Base-by-base conservation (phyloP, 2,329 filamentous ascomycete genomes). In the Botrytis fabae region DNA sequence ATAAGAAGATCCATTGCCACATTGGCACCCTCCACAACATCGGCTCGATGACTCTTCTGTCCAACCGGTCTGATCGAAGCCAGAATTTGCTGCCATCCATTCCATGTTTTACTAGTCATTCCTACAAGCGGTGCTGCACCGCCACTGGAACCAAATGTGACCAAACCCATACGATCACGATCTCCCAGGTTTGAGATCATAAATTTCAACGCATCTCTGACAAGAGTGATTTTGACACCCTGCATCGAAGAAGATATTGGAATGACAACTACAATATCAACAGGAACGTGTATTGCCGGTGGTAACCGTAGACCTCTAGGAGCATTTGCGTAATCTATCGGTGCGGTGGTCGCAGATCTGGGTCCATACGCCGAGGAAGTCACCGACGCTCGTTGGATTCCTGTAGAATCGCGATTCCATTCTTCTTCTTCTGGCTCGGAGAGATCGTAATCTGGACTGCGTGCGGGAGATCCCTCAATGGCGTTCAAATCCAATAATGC, bases 201-300 rank as follows among this genome's bases (percentile, higher is more conserved):
- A 81, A 98, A 99, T 74, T 93, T 93, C 51, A 99, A 86, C 0
- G 95, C 92, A 82, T 99, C 96, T 60, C 94, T 91, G 22, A 99
- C 89, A 1, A 99, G 86, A 75, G 95, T 97, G 80, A 98, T 98
- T 84, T 99, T 99, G 74, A 99, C 89, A n/a, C 96, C 96, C 82
- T 98, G 96, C 95, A 98, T 99, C 0, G 96, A 98, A 1, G 95
- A 97, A 0, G 96, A 98, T 9, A 99, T 94, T 0, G 96, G 96
- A 48, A 99, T 95, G 35, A 99, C 96, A 0, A 98, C 94, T 0
- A 99, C 95, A 44, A 99, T 91, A 80, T 99, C 96, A 71, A 98
- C 89, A 2, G 96, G 95, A 25, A 98, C 93, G 80, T 99, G 96
- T 65, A 95, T 82, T 42, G 81, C 72, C 66, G 81, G 69, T 46